Evolutionary conservation across 352 stramenopile species (phyloP).

Genomic region (Phytophthora pinifolia): DNA sequence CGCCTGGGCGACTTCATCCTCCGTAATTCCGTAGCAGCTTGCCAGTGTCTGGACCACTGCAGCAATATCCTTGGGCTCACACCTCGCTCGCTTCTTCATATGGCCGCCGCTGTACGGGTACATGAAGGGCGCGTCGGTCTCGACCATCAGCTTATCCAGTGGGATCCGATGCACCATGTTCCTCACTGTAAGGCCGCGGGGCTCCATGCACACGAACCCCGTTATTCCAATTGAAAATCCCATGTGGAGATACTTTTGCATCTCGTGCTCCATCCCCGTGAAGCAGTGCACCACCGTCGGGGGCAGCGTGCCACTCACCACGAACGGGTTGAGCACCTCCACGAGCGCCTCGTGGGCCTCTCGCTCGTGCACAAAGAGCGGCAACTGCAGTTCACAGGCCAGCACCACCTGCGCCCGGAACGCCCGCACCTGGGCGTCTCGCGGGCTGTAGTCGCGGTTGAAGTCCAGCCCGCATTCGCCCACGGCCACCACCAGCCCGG

Average conservation of each 20-base stretch:
- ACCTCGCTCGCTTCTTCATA: constrained; percentile 36
- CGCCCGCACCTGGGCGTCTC: constrained; percentile 85
- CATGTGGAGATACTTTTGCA: constrained; percentile 56
- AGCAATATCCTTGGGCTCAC: constrained; percentile 66
- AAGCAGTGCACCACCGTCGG: constrained; percentile 78
- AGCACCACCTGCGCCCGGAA: constrained; percentile 92
- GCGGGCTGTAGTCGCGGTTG: constrained; percentile 93
- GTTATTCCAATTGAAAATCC: constrained; percentile 80
- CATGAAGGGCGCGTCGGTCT: constrained; percentile 84
- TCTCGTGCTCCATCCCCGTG: constrained; percentile 51
- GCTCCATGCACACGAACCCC: constrained; percentile 68
- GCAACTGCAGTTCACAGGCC: constrained; percentile 74
- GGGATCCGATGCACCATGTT: constrained; percentile 44
- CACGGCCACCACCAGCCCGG: constrained; percentile 84
- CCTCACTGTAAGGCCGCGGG: constrained; percentile 46
- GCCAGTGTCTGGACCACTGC: constrained; percentile 64
- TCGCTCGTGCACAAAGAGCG: constrained; percentile 94
- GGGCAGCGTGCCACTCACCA: constrained; percentile 37
- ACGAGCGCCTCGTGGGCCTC: constrained; percentile 61
- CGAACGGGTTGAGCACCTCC: constrained; percentile 51
- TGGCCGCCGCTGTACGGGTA: constrained; percentile 48
- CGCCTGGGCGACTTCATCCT: constrained; percentile 38
- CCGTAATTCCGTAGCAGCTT: constrained; percentile 37
- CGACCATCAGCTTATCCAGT: constrained; percentile 61
- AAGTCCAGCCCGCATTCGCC: constrained; percentile 97